Evolutionary conservation across 768 basidiomycete genomes (phyloP).

Genomic region (Boletus speciosus): DNA sequence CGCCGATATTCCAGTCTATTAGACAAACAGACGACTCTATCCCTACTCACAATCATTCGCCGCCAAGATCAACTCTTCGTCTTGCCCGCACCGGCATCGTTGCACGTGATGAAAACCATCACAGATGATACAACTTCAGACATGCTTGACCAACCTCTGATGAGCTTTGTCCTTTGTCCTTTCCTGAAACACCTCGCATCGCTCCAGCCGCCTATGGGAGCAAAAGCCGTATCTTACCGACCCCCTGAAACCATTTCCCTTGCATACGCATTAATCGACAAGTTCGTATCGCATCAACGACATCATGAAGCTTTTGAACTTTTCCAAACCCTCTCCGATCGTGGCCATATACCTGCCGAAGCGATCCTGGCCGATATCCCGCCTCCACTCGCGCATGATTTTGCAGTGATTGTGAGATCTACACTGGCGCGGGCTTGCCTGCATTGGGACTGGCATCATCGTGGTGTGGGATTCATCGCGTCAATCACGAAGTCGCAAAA

Average conservation of each 20-base stretch:
- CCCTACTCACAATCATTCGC: constrained; percentile 19
- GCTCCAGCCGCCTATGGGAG: constrained; percentile 26
- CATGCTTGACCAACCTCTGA: constrained; percentile 19
- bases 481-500: constrained; percentile 25
- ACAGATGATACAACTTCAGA: constrained; percentile 13
- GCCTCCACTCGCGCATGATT: constrained; percentile 33
- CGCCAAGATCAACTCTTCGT: constrained; percentile 10
- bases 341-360: constrained; percentile 43
- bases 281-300: constrained; percentile 35
- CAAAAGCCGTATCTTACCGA: constrained; percentile 32
- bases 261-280: constrained; percentile 43
- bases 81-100: constrained; percentile 12
- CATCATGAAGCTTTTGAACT: constrained; percentile 41
- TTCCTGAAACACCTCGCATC: constrained; percentile 29
- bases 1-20: constrained; percentile 14
- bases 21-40: constrained; percentile 22
- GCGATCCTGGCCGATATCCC: constrained; percentile 40
- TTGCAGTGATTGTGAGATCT: constrained; percentile 46
- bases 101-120: constrained; percentile 22
- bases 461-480: constrained; percentile 40
- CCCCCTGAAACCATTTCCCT: constrained; percentile 38
- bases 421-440: constrained; percentile 51
- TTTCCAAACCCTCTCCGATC: constrained; percentile 47
- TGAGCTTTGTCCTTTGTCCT: constrained; percentile 30
- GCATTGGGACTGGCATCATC: constrained; percentile 50